Evolutionary conservation across 257 asterid genomes (phyloP), one percentile per base, ranked within the genome.

Genomic region (Plectranthus barbatus): DNA sequence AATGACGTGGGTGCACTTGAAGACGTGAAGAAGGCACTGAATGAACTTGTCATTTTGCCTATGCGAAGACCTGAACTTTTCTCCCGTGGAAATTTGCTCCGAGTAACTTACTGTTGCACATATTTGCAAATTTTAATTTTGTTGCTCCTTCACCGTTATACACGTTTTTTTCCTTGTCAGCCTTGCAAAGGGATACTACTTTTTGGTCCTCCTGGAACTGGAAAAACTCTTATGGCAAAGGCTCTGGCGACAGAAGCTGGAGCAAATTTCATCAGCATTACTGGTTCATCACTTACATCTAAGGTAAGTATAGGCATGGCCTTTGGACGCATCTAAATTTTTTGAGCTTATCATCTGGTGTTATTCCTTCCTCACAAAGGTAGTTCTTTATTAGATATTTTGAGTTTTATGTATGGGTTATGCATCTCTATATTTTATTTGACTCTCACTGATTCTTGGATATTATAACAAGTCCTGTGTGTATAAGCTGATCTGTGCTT

Each of bases 161-260:
- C 68, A 49, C 9, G n/a, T 54, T 33, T 20, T 45, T 20, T 45
- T 19, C 48, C 53, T 53, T 39, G 11, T 75, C 88, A 93, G 99
- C 99, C 99, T 72, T 93, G 99, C 94, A 93, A 93, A 81, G 99
- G 99, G 23, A 83, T 93, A 68, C 80, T 93, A 74, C 97, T 93
- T 46, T 90, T 93, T 73, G 99, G 99, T 10, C 99, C 99, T 59
- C 99, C 99, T 29, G 99, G 99, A 65, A 93, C 99, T 44, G 99
- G 99, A 55, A 93, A 93, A 80, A 93, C 99, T 48, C 99, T 93
- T 72, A 78, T 93, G 59, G 99, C 97, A 4, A 93, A 93, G 75
- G 99, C 99, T 0, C 96, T 90, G 68, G 99, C 99, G 56, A 93
- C 99, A 6, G 99, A 93, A 74, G 96, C 99, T 17, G 95, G 97